Evolutionary conservation across 768 basidiomycete species (phyloP).

Genomic region (Rhodotorula sphaerocarpa): DNA sequence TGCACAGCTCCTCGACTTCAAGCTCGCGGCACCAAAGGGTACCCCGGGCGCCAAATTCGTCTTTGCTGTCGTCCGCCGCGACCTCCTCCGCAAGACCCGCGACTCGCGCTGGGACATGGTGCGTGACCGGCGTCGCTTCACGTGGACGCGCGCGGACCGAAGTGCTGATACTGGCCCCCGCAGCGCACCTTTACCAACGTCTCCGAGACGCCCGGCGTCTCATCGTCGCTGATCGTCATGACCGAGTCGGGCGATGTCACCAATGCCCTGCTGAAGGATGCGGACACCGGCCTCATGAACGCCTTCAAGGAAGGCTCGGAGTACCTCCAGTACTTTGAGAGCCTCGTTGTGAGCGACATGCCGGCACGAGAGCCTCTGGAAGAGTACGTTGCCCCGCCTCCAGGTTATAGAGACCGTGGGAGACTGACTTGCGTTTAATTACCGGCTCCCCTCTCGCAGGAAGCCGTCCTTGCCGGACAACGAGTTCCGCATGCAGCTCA

Average conservation of each 20-base stretch:
- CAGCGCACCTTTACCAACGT: slow-evolving; percentile 26
- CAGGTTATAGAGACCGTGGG: slow-evolving; percentile 5
- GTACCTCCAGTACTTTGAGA: slow-evolving; percentile 18
- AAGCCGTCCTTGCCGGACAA: slow-evolving; percentile 4
- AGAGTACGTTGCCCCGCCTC: background rate
- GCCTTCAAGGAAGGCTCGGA: background rate
- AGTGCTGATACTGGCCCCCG: background rate
- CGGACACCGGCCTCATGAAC: slow-evolving; percentile 16
- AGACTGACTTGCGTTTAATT: background rate
- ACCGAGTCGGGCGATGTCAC: slow-evolving; percentile 29
- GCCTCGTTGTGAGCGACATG: slow-evolving; percentile 20
- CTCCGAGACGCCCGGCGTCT: slow-evolving; percentile 5
- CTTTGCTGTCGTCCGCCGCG: slow-evolving; percentile 15
- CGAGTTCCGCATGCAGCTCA: slow-evolving; percentile 16
- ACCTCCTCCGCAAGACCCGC: background rate
- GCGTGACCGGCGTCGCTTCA: background rate
- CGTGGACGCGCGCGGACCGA: too few species aligned
- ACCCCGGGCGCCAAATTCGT: slow-evolving; percentile 24
- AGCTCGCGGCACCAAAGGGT: slow-evolving; percentile 12
- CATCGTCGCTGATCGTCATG: slow-evolving; percentile 18
- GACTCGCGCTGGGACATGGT: slow-evolving; percentile 30
- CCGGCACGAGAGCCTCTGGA: slow-evolving; percentile 6
- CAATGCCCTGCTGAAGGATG: slow-evolving; percentile 14
- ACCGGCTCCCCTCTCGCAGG: background rate
- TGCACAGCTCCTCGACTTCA: slow-evolving; percentile 18